Evolutionary conservation across 225 moss, liverwort and hornwort species (phyloP).

Genomic region (Antitrichia curtipendula): DNA sequence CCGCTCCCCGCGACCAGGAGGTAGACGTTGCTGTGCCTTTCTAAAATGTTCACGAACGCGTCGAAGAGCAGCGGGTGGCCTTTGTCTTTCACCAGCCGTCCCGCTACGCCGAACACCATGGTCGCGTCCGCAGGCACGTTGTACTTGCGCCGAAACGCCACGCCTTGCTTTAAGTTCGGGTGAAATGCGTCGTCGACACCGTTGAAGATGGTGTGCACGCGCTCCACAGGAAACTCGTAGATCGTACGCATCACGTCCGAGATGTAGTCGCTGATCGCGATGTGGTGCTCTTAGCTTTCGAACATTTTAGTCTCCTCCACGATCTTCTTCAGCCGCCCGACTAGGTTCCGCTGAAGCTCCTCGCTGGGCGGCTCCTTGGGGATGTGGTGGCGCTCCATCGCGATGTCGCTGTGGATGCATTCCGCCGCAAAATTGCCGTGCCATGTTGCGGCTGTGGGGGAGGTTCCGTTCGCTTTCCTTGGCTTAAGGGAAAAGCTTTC

Average conservation of each 20-base stretch:
- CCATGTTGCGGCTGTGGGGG: not conserved
- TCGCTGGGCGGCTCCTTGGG: not conserved
- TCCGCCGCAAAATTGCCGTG: not conserved
- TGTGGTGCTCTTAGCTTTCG: not conserved
- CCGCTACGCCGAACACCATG: not conserved
- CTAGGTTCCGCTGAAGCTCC: not conserved
- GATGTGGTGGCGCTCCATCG: not conserved
- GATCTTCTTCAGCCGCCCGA: not conserved
- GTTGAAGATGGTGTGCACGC: constrained; percentile 8
- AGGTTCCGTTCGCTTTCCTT: not conserved
- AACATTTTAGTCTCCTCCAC: not conserved
- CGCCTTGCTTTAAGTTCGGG: not conserved
- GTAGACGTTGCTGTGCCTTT: not conserved
- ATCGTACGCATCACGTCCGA: not conserved
- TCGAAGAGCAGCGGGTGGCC: not conserved
- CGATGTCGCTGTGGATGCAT: not conserved
- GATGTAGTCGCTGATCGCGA: constrained; percentile 1
- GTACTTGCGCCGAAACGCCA: not conserved
- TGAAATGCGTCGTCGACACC: not conserved
- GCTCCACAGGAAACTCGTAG: not conserved
- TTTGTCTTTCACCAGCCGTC: not conserved
- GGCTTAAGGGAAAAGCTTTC: not conserved
- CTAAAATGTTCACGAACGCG: not conserved
- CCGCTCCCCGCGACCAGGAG: not conserved
- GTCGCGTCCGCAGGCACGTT: not conserved